These are phyloP conservation scores for Scenedesmus sp. DNA, from an alignment of 163 green algal genomes.

Conservation along the genomic window DNA sequence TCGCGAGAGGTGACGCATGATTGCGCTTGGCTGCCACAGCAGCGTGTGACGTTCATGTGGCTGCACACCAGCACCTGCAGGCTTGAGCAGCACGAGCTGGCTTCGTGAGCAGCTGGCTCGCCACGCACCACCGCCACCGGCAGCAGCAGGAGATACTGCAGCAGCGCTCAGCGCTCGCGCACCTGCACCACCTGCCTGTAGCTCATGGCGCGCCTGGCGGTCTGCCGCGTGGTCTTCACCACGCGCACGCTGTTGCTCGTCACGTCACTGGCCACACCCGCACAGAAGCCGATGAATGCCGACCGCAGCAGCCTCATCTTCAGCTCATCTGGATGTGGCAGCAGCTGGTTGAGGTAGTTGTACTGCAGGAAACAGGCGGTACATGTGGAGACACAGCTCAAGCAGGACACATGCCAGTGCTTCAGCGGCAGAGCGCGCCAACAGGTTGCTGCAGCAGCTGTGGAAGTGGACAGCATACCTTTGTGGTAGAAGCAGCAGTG, in stretches of 20 bases:
- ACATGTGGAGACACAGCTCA: neutral
- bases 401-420: too few relatives aligned
- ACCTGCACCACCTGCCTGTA: slow-evolving; percentile 44
- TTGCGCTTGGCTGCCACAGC: too few relatives aligned
- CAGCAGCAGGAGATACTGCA: neutral
- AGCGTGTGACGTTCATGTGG: too few relatives aligned
- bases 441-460: too few relatives aligned
- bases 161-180: neutral
- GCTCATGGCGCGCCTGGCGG: neutral
- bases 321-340: slow-evolving; percentile 84
- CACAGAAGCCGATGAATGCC: slow-evolving; percentile 91
- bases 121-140: too few relatives aligned
- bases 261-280: slow-evolving; percentile 19
- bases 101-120: too few relatives aligned
- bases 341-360: slow-evolving; percentile 88
- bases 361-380: slow-evolving; percentile 64
- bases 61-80: too few relatives aligned
- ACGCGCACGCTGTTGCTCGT: slow-evolving; percentile 46
- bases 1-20: too few relatives aligned
- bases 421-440: too few relatives aligned
- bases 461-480: neutral
- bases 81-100: too few relatives aligned
- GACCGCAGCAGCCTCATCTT: slow-evolving; percentile 82
- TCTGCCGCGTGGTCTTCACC: slow-evolving; percentile 50
- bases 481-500: neutral